Evolutionary conservation across 768 basidiomycete species (phyloP).

Genomic region (Podaxis sp.): DNA sequence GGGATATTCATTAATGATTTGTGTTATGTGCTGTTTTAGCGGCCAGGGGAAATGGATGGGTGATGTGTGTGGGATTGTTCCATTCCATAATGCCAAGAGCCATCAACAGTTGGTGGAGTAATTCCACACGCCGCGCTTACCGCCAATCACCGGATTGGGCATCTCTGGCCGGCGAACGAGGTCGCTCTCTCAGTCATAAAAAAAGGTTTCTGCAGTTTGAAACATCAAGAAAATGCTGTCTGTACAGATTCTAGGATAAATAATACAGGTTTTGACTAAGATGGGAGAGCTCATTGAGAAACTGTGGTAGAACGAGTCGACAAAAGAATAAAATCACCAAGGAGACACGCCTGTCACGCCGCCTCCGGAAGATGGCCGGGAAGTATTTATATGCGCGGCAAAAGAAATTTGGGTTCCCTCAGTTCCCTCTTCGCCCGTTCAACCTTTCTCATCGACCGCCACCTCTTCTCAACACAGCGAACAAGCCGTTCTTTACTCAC

Average conservation of each 20-base stretch:
- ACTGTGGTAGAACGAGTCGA: neutral
- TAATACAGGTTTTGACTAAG: neutral
- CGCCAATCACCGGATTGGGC: neutral
- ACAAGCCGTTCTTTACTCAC: slow-evolving; percentile 14
- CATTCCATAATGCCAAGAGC: slow-evolving; percentile 3
- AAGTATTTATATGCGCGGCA: slow-evolving; percentile 11
- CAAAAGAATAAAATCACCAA: slow-evolving; percentile 7
- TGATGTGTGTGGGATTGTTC: neutral
- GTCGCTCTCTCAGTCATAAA: neutral
- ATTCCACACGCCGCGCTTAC: neutral
- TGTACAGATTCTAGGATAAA: neutral
- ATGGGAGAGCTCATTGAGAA: neutral
- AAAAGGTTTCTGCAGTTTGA: neutral
- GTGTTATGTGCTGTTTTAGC: too few species aligned
- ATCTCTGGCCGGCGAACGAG: neutral
- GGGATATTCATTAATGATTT: too few species aligned
- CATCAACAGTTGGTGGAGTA: neutral
- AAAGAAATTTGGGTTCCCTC: neutral
- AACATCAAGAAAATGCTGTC: neutral
- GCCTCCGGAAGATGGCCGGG: neutral
- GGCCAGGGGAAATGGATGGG: neutral
- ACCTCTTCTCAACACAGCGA: slow-evolving; percentile 5
- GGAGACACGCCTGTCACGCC: slow-evolving; percentile 1
- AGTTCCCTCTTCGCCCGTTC: neutral
- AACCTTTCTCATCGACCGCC: neutral